These are phyloP conservation scores for Hansenula lynferdii DNA, from an alignment of 1,139 yeast species.

Conservation along the genomic window DNA sequence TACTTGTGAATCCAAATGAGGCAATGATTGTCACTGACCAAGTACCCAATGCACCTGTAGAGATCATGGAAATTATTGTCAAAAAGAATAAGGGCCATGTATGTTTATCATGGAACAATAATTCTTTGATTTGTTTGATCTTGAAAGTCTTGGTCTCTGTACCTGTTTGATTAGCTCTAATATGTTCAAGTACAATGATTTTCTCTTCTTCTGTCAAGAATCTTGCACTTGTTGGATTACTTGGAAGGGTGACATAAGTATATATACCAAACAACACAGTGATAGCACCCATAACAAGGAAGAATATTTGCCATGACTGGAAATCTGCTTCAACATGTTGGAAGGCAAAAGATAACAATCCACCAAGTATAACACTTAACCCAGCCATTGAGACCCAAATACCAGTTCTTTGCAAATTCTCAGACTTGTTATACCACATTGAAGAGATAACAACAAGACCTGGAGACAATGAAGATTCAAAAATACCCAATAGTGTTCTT, in stretches of 20 bases:
- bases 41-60: constrained; percentile 39
- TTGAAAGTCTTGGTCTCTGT: constrained; percentile 50
- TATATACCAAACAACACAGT: constrained; percentile 43
- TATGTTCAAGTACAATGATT: constrained; percentile 40
- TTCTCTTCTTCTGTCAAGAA: constrained; percentile 46
- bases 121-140: constrained; percentile 41
- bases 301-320: constrained; percentile 40
- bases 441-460: constrained; percentile 48
- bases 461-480: constrained; percentile 49
- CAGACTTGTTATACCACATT: constrained; percentile 42
- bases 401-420: constrained; percentile 41
- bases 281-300: constrained; percentile 38
- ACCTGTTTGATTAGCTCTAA: constrained; percentile 43
- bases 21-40: constrained; percentile 41
- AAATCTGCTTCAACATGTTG: constrained; percentile 23
- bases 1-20: constrained; percentile 36
- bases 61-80: constrained; percentile 33
- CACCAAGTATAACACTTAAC: constrained; percentile 42
- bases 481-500: constrained; percentile 43
- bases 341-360: constrained; percentile 42
- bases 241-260: constrained; percentile 41
- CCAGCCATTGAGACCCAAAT: constrained; percentile 49
- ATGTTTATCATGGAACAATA: constrained; percentile 33
- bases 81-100: constrained; percentile 39
- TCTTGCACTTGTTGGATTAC: constrained; percentile 43